A percentile compares a stretch with the other conserved stretches of the same genome.
Evolutionary conservation across 176 grass and related monocot species (phyloP).

Genomic region (Rhipidocladum racemiflorum): DNA sequence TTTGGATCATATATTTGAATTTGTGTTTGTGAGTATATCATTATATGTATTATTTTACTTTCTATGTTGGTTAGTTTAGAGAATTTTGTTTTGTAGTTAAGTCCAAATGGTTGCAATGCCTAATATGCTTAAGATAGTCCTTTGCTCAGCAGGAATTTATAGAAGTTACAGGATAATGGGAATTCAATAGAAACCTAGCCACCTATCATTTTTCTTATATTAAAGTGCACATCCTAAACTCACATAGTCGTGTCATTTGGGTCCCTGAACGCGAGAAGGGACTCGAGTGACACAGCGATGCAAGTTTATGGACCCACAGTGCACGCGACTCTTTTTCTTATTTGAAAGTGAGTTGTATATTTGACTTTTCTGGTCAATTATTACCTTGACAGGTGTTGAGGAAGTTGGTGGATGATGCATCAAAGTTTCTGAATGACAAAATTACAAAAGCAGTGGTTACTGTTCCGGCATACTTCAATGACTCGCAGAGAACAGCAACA

Average conservation of each 20-base stretch:
- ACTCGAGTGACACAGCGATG: not conserved
- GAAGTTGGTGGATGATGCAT: constrained; percentile 94
- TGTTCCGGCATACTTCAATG: constrained; percentile 97
- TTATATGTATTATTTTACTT: not conserved
- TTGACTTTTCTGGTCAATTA: constrained; percentile 1
- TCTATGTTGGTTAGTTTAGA: not conserved
- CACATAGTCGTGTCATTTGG: not conserved
- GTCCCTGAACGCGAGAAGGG: not conserved
- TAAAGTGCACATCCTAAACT: not conserved
- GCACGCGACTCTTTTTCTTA: not conserved
- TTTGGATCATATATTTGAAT: not conserved
- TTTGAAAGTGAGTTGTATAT: not conserved
- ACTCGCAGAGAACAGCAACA: constrained; percentile 96
- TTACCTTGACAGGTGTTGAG: constrained; percentile 66
- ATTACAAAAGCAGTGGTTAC: constrained; percentile 98
- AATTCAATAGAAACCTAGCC: not conserved
- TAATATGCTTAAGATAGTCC: constrained; percentile 1
- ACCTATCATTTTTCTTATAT: not conserved
- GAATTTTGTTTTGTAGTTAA: not conserved
- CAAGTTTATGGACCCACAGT: not conserved
- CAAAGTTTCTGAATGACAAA: constrained; percentile 97
- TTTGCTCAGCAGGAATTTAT: not conserved
- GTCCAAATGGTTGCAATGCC: not conserved
- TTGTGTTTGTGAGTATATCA: not conserved
- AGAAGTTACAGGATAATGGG: not conserved